Evolutionary conservation across 805 yeast species (phyloP), one percentile per base, ranked within the genome.

Genomic region (Kodamaea leandrae): DNA sequence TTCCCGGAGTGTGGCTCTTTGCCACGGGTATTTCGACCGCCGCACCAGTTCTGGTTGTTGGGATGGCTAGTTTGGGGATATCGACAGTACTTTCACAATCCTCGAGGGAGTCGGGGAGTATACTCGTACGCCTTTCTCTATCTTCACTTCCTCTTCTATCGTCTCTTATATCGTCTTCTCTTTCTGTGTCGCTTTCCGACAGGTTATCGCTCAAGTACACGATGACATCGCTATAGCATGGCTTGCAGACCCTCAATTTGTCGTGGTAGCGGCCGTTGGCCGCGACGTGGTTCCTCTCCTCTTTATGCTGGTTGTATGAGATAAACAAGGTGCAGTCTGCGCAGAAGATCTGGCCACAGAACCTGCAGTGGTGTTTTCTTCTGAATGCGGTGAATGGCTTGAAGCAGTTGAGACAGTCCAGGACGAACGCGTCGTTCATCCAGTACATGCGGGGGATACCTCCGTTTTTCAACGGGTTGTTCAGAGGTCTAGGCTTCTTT

Each of bases 331-430:
- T 87, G 60, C 99, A 91, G 7, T 75, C 72, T 32, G 84, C 74
- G 61, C 99, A 91, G 56, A 90, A 91, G 36, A 91, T 90, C 60
- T 90, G 96, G 2, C 99, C 99, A 63, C 99, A 91, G 25, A 91
- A 81, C 40, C 99, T 69, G 56, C 99, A 91, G 61, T 91, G 99
- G 58, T 91, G 99, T 49, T 86, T 85, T 50, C 99, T 71, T 58
- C 96, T 68, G 63, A 89, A 90, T 0, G 97, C 84, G 1, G 85
- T 78, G 56, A 91, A 91, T 3, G 79, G 77, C 41, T 80, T 74
- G 42, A 84, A 86, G 60, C 98, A 91, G 12, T 83, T 74, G 43
- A 88, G 79, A 55, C 99, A 91, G 47, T 88, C 93, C 6, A 82
- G 77, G 0, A 95, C 96, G 44, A 88, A 86, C 30, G 91, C 86